Evolutionary conservation across 805 yeast species (phyloP).

Genomic region (Zygosaccharomyces lentus): DNA sequence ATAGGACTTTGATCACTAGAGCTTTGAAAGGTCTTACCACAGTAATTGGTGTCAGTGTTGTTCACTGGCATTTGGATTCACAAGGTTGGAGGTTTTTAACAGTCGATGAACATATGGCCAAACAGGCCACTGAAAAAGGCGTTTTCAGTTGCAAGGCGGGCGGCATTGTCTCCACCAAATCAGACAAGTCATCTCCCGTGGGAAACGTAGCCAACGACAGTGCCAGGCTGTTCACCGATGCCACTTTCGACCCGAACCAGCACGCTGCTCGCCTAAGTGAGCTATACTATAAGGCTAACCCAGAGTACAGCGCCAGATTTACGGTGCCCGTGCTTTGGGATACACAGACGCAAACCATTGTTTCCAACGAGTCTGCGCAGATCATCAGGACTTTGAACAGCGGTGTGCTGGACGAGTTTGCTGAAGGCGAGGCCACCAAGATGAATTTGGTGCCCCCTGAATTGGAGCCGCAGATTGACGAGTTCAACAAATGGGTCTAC

Average conservation of each 20-base stretch:
- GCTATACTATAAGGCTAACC: conserved; percentile 68
- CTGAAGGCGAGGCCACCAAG: conserved; percentile 43
- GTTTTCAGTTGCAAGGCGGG: conserved; percentile 17
- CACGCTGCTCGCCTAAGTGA: conserved; percentile 59
- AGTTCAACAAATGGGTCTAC: conserved; percentile 75
- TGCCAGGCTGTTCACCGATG: conserved; percentile 26
- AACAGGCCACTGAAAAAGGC: conserved; percentile 12
- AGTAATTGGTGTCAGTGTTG: conserved; percentile 66
- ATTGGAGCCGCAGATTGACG: conserved; percentile 60
- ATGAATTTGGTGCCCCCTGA: conserved; percentile 61
- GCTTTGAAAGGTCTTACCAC: conserved; percentile 65
- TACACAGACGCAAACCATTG: conserved; percentile 73
- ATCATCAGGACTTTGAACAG: conserved; percentile 79
- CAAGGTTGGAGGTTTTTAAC: conserved; percentile 79
- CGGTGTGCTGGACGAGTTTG: conserved; percentile 59
- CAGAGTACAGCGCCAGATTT: conserved; percentile 73
- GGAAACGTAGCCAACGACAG: conserved; percentile 21
- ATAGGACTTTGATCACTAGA: conserved; percentile 71
- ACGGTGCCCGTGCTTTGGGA: conserved; percentile 97
- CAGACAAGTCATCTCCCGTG: conserved; percentile 11
- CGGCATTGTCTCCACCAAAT: conserved; percentile 15
- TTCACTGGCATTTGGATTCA: conserved; percentile 85
- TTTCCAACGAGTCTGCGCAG: conserved; percentile 87
- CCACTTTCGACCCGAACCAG: conserved; percentile 58
- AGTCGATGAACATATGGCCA: conserved; percentile 11